A percentile compares a stretch with the other conserved stretches of the same genome.
Evolutionary conservation across 2,329 filamentous ascomycete species (phyloP).

Genomic region (Coniella lustricola): DNA sequence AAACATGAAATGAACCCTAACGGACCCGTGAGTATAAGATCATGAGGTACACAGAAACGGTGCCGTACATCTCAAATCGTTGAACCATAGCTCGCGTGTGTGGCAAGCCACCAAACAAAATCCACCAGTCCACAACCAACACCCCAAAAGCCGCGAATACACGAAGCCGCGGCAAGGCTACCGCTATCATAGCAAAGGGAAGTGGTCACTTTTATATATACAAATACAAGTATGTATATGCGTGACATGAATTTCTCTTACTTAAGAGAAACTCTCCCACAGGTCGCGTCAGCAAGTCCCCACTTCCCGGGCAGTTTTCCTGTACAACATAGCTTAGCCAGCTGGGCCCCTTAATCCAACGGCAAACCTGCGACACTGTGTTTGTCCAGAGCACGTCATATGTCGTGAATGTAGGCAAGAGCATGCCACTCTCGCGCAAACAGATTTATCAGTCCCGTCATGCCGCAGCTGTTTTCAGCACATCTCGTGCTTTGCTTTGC

Average conservation of each 20-base stretch:
- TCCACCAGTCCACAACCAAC: too few species aligned
- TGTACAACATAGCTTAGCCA: not conserved
- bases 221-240: not conserved
- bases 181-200: not conserved
- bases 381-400: conserved; percentile 15
- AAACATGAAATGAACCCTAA: too few species aligned
- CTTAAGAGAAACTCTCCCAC: conserved; percentile 3
- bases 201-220: not conserved
- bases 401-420: conserved; percentile 12
- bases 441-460: not conserved
- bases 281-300: not conserved
- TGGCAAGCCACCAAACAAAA: too few species aligned
- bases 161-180: not conserved
- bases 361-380: conserved; percentile 3
- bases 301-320: not conserved
- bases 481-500: not conserved
- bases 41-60: too few species aligned
- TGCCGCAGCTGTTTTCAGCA: not conserved
- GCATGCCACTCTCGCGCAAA: not conserved
- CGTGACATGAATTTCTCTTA: not conserved
- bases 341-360: not conserved
- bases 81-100: too few species aligned
- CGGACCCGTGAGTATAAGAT: too few species aligned
- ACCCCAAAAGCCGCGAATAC: conserved; percentile 1
- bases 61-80: too few species aligned